Percentiles rank a stretch among this genome's conserved stretches.
phyloP scores from a whole-genome alignment of 371 early-diverging fungal genomes.

The Zopfochytrium polystomum region DNA sequence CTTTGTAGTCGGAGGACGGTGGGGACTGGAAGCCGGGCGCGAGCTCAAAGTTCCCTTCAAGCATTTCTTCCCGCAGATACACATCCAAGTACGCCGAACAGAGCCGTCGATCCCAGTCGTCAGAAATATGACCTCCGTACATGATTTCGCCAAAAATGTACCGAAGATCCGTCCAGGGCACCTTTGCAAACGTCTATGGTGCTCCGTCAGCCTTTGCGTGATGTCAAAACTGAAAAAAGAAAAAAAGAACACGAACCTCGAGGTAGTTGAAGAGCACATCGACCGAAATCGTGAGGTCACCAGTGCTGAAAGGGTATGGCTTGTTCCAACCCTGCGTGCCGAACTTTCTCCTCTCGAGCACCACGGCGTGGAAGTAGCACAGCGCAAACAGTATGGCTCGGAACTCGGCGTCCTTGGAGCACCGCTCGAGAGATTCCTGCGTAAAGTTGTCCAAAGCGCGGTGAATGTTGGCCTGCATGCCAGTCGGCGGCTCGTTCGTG shows the following conservation, averaged over 20 bases:
- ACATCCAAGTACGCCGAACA: slow-evolving; percentile 61
- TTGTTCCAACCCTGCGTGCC: slow-evolving; percentile 67
- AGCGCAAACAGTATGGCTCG: slow-evolving; percentile 54
- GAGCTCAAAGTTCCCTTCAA: slow-evolving; percentile 57
- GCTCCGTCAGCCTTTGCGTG: background rate
- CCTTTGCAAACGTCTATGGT: slow-evolving; percentile 48
- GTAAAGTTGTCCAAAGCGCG: slow-evolving; percentile 63
- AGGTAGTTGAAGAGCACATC: slow-evolving; percentile 65
- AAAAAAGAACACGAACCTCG: slow-evolving; percentile 30
- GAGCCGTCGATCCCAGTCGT: slow-evolving; percentile 60
- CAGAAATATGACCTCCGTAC: slow-evolving; percentile 65
- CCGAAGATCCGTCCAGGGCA: slow-evolving; percentile 61
- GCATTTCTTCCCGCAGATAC: slow-evolving; percentile 56
- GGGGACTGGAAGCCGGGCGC: slow-evolving; percentile 57
- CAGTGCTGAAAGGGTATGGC: slow-evolving; percentile 61
- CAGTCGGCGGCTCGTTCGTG: slow-evolving; percentile 66
- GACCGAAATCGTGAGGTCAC: slow-evolving; percentile 56
- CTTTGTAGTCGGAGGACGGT: slow-evolving; percentile 57
- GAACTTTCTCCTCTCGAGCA: slow-evolving; percentile 62
- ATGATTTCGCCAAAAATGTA: slow-evolving; percentile 68
- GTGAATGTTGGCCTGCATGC: slow-evolving; percentile 66
- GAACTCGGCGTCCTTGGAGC: slow-evolving; percentile 64
- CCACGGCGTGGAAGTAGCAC: slow-evolving; percentile 65
- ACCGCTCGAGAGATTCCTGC: slow-evolving; percentile 58
- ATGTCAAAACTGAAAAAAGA: background rate